Percentiles rank a stretch among this genome's conserved stretches.
Evolutionary conservation across 225 moss, liverwort and hornwort genomes (phyloP).

Genomic region (Climacium dendroides): DNA sequence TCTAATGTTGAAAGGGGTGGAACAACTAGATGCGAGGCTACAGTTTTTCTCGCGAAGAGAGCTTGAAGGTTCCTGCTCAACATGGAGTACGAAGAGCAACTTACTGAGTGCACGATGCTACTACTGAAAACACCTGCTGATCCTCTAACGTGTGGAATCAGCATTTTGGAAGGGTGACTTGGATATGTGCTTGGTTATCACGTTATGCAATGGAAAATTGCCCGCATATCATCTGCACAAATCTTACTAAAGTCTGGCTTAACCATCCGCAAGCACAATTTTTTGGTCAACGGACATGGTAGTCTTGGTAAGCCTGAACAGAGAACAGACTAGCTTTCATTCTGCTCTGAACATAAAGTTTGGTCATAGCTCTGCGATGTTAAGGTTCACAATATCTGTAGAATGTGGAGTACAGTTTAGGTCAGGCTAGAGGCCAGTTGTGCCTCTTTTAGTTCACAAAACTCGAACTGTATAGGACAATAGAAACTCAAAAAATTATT

Average conservation of each 20-base stretch:
- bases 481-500: not conserved
- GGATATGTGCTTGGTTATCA: not conserved
- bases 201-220: not conserved
- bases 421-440: not conserved
- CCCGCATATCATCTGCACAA: not conserved
- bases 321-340: not conserved
- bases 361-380: not conserved
- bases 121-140: not conserved
- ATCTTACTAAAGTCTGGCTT: not conserved
- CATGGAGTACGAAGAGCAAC: not conserved
- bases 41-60: not conserved
- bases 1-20: conserved; percentile 8
- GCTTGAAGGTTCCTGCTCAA: not conserved
- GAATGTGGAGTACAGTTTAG: not conserved
- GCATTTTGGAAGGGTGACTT: conserved; percentile 1
- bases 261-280: not conserved
- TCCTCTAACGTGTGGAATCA: not conserved
- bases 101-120: not conserved
- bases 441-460: not conserved
- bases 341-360: not conserved
- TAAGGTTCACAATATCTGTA: not conserved
- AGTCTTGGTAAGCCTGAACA: not conserved
- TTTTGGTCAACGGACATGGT: not conserved
- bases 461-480: not conserved
- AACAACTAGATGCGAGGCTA: not conserved